Evolutionary conservation across 495 filamentous ascomycete species (phyloP).

Genomic region (Penicillium lagena): DNA sequence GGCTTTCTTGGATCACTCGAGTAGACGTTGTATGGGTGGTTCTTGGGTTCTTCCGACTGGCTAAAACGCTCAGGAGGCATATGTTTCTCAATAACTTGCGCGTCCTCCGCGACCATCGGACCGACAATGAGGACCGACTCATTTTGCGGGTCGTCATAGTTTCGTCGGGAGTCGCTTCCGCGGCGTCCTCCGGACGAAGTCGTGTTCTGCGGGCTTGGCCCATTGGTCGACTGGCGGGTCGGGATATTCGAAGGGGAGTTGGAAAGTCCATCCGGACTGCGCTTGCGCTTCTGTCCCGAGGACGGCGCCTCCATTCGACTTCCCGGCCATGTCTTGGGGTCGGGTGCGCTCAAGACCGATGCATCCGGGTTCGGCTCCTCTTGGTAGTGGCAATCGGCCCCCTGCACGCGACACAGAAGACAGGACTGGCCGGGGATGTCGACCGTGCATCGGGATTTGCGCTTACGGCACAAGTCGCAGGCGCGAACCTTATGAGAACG

Average conservation of each 20-base stretch:
- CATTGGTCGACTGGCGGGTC: slow-evolving; percentile 13
- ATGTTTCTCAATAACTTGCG: slow-evolving; percentile 45
- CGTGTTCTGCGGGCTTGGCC: slow-evolving; percentile 21
- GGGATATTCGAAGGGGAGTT: slow-evolving; percentile 10
- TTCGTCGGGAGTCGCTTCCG: slow-evolving; percentile 27
- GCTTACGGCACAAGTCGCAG: slow-evolving; percentile 45
- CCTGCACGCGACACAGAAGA: slow-evolving; percentile 43
- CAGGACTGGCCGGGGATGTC: slow-evolving; percentile 43
- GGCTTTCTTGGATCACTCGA: slow-evolving; percentile 43
- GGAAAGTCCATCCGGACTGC: slow-evolving; percentile 17
- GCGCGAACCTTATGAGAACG: slow-evolving; percentile 47
- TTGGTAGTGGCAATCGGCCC: slow-evolving; percentile 43
- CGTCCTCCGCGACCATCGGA: slow-evolving; percentile 45
- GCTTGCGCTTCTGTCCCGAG: slow-evolving; percentile 35
- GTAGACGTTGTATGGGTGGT: slow-evolving; percentile 43
- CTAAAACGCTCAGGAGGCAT: slow-evolving; percentile 38
- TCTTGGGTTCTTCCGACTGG: slow-evolving; percentile 33
- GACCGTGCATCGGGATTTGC: slow-evolving; percentile 46
- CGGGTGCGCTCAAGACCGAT: slow-evolving; percentile 17
- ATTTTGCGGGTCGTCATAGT: slow-evolving; percentile 35
- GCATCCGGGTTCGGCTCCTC: slow-evolving; percentile 27
- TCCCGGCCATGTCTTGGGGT: slow-evolving; percentile 23
- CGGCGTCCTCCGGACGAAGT: slow-evolving; percentile 23
- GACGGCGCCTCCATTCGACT: slow-evolving; percentile 16
- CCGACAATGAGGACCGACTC: slow-evolving; percentile 46